Evolutionary conservation across 768 basidiomycete genomes (phyloP).

Genomic region (Leccinum olivaceopallidum): DNA sequence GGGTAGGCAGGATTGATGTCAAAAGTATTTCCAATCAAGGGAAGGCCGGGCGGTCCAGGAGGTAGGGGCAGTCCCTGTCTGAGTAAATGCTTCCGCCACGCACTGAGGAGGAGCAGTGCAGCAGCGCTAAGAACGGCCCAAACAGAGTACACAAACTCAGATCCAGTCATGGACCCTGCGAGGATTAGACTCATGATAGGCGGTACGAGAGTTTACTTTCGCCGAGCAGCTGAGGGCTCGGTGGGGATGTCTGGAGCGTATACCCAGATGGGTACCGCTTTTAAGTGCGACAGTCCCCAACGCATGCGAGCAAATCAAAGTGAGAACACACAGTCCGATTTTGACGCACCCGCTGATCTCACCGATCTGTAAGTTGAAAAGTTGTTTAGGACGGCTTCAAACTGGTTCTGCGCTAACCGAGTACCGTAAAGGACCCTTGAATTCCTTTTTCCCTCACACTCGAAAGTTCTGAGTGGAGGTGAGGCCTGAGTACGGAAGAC

Average conservation of each 20-base stretch:
- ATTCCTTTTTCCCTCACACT: too few species aligned
- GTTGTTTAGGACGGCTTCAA: too few species aligned
- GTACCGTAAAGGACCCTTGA: too few species aligned
- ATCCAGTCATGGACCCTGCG: constrained; percentile 1
- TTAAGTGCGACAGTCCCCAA: too few species aligned
- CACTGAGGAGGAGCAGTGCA: constrained; percentile 3
- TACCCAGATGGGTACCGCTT: too few species aligned
- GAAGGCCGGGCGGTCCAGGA: constrained; percentile 53
- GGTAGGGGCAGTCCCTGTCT: constrained; percentile 36
- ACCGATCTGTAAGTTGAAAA: too few species aligned
- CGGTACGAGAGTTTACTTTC: background rate
- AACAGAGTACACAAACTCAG: constrained; percentile 2
- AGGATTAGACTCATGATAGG: background rate
- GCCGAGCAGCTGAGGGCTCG: background rate
- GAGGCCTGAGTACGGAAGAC: too few species aligned
- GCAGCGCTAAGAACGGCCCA: constrained; percentile 3
- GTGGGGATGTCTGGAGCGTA: background rate
- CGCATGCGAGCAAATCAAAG: too few species aligned
- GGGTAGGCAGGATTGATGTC: constrained; percentile 24
- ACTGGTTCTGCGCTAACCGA: too few species aligned
- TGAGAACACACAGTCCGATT: too few species aligned
- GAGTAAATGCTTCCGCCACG: constrained; percentile 19
- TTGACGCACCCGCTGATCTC: too few species aligned
- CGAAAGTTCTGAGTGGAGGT: too few species aligned
- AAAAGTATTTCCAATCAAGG: constrained; percentile 27